Evolutionary conservation across 257 asterid genomes (phyloP).

Genomic region (Scutellaria baicalensis): DNA sequence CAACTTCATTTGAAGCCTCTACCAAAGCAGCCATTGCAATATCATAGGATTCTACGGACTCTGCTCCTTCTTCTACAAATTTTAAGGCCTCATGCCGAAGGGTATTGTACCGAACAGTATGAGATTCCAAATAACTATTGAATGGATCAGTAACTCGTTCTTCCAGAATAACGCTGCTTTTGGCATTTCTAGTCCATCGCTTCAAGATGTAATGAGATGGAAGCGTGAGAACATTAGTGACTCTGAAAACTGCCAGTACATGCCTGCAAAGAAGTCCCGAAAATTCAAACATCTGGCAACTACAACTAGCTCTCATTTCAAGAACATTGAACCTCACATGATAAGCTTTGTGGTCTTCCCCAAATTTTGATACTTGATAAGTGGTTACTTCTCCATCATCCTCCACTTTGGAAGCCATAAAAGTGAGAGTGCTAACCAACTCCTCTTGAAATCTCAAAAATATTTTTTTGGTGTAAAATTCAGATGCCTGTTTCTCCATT

Average conservation of each 20-base stretch:
- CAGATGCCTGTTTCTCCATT: conserved; percentile 98
- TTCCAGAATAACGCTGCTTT: conserved; percentile 66
- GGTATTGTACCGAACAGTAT: conserved; percentile 77
- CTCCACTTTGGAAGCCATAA: conserved; percentile 74
- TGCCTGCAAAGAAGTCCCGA: conserved; percentile 97
- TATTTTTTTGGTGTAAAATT: conserved; percentile 74
- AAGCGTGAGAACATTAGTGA: conserved; percentile 86
- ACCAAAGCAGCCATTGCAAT: conserved; percentile 70
- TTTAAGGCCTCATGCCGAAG: conserved; percentile 87
- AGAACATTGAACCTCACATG: conserved; percentile 76
- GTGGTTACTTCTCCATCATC: conserved; percentile 75
- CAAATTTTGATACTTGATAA: conserved; percentile 74
- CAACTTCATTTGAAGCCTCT: conserved; percentile 68
- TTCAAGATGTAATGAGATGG: conserved; percentile 78
- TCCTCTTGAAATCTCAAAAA: conserved; percentile 91
- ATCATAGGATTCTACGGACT: conserved; percentile 49
- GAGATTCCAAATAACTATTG: conserved; percentile 85
- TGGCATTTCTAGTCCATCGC: conserved; percentile 93
- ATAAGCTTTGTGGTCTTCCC: conserved; percentile 76
- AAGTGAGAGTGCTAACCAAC: conserved; percentile 80
- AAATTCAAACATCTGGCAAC: conserved; percentile 95
- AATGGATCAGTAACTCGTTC: conserved; percentile 49
- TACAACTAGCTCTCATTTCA: conserved; percentile 85
- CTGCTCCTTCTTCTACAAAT: conserved; percentile 80
- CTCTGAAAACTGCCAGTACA: conserved; percentile 81